Percentiles rank a stretch among this genome's conserved stretches.
Evolutionary conservation across 352 stramenopile species (phyloP).

Genomic region (Thalassiosira delicatula): DNA sequence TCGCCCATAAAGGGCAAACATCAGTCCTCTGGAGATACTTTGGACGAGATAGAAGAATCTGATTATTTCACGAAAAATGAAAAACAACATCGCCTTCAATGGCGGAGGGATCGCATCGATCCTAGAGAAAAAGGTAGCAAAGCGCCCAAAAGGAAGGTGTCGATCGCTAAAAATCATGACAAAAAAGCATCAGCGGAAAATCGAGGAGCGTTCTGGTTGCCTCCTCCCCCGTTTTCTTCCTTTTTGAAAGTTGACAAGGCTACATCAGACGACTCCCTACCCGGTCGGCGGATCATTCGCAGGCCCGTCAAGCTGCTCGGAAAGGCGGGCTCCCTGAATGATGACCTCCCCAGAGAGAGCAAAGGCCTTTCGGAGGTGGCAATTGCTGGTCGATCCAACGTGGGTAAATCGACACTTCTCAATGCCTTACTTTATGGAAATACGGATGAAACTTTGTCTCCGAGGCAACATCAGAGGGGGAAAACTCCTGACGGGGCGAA

Average conservation of each 20-base stretch:
- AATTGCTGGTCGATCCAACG: conserved; percentile 78
- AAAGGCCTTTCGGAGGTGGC: conserved; percentile 66
- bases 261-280: conserved; percentile 5
- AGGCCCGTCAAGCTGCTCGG: conserved; percentile 65
- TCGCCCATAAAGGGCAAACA: no score
- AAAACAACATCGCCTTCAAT: conserved; percentile 16
- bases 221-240: conserved; percentile 66
- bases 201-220: conserved; percentile 49
- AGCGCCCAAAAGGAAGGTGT: no score
- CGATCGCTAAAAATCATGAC: no score
- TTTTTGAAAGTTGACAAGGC: conserved; percentile 19
- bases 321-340: conserved; percentile 54
- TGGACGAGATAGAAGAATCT: conserved; percentile 46
- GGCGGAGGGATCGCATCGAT: no score
- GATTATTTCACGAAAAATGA: conserved; percentile 38
- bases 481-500: conserved; percentile 55
- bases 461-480: conserved; percentile 36
- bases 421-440: conserved; percentile 82
- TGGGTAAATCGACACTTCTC: conserved; percentile 79
- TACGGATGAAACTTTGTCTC: conserved; percentile 33
- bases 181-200: no score
- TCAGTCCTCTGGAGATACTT: conserved; percentile 20
- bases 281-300: conserved; percentile 35
- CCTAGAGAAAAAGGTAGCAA: no score
- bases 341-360: conserved; percentile 53